phyloP scores from a whole-genome alignment of 768 basidiomycete genomes.

The Leccinum rimulosum region DNA sequence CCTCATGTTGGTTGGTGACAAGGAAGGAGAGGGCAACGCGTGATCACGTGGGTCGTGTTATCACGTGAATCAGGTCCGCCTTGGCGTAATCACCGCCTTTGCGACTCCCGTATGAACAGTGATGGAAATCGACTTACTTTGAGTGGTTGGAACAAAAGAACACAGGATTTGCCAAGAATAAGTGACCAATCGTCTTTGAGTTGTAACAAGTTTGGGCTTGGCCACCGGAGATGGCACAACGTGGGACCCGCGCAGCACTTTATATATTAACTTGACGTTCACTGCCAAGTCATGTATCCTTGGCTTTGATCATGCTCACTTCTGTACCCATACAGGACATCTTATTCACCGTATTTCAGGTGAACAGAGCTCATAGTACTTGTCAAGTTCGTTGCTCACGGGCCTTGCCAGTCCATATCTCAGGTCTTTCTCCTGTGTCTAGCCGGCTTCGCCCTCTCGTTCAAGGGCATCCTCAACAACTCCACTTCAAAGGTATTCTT shows the following conservation, averaged over 20 bases:
- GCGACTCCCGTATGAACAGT: too few relatives aligned
- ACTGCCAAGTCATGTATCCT: background rate
- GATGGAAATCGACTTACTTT: background rate
- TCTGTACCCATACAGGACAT: slow-evolving; percentile 12
- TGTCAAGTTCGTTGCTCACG: background rate
- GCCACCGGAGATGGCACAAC: background rate
- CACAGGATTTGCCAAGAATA: background rate
- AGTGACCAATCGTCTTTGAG: background rate
- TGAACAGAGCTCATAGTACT: background rate
- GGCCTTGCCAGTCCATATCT: slow-evolving; percentile 63
- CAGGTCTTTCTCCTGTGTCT: slow-evolving; percentile 86
- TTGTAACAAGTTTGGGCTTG: background rate
- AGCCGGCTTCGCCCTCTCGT: slow-evolving; percentile 79
- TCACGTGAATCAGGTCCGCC: slow-evolving; percentile 2
- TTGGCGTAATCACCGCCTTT: too few relatives aligned
- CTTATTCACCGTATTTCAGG: slow-evolving; percentile 32
- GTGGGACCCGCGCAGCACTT: background rate
- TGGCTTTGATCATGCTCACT: slow-evolving; percentile 1
- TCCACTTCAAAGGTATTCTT: slow-evolving; percentile 75
- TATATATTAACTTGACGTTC: background rate
- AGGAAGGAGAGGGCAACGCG: background rate
- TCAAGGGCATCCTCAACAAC: slow-evolving; percentile 81
- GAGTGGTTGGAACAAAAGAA: background rate
- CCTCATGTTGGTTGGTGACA: slow-evolving; percentile 13
- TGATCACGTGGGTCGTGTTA: slow-evolving; percentile 17